These are phyloP conservation scores for Plantago coronopus DNA, from an alignment of 305 asterid species.

Conservation along the genomic window DNA sequence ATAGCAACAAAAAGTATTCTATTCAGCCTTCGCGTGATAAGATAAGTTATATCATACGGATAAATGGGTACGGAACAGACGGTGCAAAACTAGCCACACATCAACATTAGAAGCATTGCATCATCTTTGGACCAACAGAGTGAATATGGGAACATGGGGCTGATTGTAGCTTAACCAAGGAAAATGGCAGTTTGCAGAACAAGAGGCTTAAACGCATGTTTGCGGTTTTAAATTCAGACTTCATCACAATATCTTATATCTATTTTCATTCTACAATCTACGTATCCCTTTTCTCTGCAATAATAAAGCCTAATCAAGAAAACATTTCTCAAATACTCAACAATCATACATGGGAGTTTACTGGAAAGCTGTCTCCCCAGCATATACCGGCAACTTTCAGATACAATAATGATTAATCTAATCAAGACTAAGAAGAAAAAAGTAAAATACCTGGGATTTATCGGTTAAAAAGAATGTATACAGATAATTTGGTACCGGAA, in stretches of 20 bases:
- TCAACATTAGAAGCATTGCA: not conserved
- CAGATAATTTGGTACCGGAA: not conserved
- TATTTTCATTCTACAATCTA: no score
- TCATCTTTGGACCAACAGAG: constrained; percentile 6
- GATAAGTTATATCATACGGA: not conserved
- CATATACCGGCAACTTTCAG: not conserved
- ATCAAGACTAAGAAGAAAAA: not conserved
- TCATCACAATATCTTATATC: no score
- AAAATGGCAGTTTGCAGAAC: constrained; percentile 1
- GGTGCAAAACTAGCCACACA: not conserved
- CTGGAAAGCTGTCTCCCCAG: no score
- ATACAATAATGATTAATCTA: not conserved
- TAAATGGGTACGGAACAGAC: not conserved
- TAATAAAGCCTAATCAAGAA: no score
- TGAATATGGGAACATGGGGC: not conserved
- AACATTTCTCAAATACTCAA: no score
- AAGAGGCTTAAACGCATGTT: not conserved
- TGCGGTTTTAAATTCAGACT: not conserved
- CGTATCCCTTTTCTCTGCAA: no score
- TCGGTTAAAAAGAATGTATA: not conserved
- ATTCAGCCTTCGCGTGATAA: not conserved
- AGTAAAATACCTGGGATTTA: no score
- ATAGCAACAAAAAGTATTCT: no score
- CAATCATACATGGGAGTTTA: no score
- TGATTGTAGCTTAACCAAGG: constrained; percentile 7